Evolutionary conservation across 108 stramenopile genomes (phyloP), one percentile per base, ranked within the genome.

Genomic region (Skeletonema costatum): DNA sequence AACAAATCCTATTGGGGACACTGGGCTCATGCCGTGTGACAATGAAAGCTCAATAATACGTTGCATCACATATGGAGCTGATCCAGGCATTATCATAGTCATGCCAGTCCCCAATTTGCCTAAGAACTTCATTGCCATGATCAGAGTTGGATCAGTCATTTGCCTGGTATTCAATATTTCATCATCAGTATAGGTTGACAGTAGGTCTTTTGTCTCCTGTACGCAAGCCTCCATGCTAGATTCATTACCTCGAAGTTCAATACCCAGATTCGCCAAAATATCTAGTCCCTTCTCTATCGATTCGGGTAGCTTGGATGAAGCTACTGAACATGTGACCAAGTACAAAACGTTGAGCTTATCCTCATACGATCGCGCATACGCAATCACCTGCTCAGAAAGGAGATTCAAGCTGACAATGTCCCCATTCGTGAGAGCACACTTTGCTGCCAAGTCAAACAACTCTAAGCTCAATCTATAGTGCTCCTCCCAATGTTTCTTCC

Each of bases 91-190:
- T 2, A 32, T 44, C 8, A n/a, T 5, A 30, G 19, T 38, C 60
- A 42, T 11, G 2, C 25, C 25, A 3, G 63, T 2, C n/a, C 31
- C 60, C 33, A 72, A 38, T 29, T 35, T 60, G 13, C 33, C 33
- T 19, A 60, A 59, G 33, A 72, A 72, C n/a, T 72, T 72, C 71
- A 72, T 72, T 31, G 60, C 60, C 59, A 72, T 72, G 14, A 72
- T 72, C 60, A 61, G 63, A 12, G 60, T 30, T 25, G 71, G 59
- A 39, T 72, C 60, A n/a, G 38, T 30, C 71, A 72, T 72, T 62
- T 11, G 9, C 32, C 42, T 72, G 59, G 60, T 61, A 7, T 60
- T 59, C 58, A 72, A n/a, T 21, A 72, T 16, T 13, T 60, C 60
- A 13, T 72, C 16, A 36, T 60, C 38, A 30, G 70, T 13, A 33